These are phyloP conservation scores for Mycena capillaripes DNA, from an alignment of 768 basidiomycete genomes.

Conservation along the genomic window DNA sequence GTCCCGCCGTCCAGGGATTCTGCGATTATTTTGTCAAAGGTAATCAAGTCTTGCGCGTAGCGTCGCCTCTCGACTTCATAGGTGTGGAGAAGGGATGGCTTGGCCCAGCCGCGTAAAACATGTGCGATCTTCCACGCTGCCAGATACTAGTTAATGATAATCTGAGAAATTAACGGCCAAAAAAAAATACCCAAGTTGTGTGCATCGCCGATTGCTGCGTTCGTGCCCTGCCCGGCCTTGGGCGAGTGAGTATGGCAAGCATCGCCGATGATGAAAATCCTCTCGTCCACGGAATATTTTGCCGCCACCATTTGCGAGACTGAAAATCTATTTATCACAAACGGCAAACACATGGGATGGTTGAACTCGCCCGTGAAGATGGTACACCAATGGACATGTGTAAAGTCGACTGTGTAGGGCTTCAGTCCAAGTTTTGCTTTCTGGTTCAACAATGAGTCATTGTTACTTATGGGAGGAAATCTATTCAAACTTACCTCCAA, in stretches of 20 bases:
- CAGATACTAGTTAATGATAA: no score
- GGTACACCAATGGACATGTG: conserved; percentile 47
- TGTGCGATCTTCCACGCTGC: conserved; percentile 63
- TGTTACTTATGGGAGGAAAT: not conserved
- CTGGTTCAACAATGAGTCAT: not conserved
- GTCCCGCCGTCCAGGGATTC: conserved; percentile 47
- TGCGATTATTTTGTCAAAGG: conserved; percentile 53
- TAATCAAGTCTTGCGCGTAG: conserved; percentile 55
- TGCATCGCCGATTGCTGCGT: conserved; percentile 51
- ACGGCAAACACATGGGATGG: not conserved
- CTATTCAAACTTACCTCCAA: not conserved
- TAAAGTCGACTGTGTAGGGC: conserved; percentile 11
- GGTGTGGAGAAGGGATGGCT: conserved; percentile 54
- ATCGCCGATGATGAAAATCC: conserved; percentile 57
- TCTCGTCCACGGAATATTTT: conserved; percentile 46
- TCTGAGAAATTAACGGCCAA: not conserved
- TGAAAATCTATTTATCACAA: not conserved
- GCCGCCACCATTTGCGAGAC: conserved; percentile 50
- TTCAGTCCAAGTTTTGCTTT: not conserved
- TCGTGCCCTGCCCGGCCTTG: conserved; percentile 41
- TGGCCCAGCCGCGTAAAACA: conserved; percentile 59
- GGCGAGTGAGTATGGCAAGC: conserved; percentile 46
- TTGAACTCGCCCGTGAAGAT: conserved; percentile 46
- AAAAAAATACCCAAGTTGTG: conserved; percentile 48
- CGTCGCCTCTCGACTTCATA: conserved; percentile 55